Evolutionary conservation across 2,329 filamentous ascomycete genomes (phyloP).

Genomic region (Trichoderma sp.): DNA sequence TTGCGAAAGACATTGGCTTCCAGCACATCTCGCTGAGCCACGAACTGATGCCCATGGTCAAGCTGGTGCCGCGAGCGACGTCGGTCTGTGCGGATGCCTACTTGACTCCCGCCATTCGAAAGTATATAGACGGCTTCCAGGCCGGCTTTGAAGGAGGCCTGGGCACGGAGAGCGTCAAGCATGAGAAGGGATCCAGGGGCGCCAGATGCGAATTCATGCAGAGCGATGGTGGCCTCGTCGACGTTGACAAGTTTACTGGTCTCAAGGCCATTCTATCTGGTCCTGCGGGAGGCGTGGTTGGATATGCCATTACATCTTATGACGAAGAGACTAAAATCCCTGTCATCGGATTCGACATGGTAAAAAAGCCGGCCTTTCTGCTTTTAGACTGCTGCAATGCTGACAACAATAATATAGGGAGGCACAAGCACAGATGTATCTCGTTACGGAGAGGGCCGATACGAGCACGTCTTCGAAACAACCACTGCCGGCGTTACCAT

Average conservation of each 20-base stretch:
- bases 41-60: slow-evolving; percentile 51
- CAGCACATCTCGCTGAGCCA: slow-evolving; percentile 69
- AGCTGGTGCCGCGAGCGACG: slow-evolving; percentile 48
- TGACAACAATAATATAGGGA: slow-evolving; percentile 47
- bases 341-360: slow-evolving; percentile 94
- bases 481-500: slow-evolving; percentile 94
- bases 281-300: slow-evolving; percentile 90
- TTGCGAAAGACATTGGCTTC: slow-evolving; percentile 76
- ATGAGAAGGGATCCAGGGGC: slow-evolving; percentile 65
- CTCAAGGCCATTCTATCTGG: slow-evolving; percentile 85
- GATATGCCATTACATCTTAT: slow-evolving; percentile 89
- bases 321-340: slow-evolving; percentile 80
- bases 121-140: slow-evolving; percentile 71
- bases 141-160: slow-evolving; percentile 80
- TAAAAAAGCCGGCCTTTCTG: slow-evolving; percentile 19
- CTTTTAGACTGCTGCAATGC: not conserved
- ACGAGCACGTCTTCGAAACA: slow-evolving; percentile 93
- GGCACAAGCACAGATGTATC: slow-evolving; percentile 92
- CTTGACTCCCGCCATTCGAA: slow-evolving; percentile 48
- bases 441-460: slow-evolving; percentile 79
- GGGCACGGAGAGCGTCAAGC: slow-evolving; percentile 73
- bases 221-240: slow-evolving; percentile 74
- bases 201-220: slow-evolving; percentile 96
- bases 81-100: slow-evolving; percentile 52
- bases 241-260: slow-evolving; percentile 81